Evolutionary conservation across 768 basidiomycete species (phyloP), one percentile per base, ranked within the genome.

Genomic region (Cyclocybe cylindracea): DNA sequence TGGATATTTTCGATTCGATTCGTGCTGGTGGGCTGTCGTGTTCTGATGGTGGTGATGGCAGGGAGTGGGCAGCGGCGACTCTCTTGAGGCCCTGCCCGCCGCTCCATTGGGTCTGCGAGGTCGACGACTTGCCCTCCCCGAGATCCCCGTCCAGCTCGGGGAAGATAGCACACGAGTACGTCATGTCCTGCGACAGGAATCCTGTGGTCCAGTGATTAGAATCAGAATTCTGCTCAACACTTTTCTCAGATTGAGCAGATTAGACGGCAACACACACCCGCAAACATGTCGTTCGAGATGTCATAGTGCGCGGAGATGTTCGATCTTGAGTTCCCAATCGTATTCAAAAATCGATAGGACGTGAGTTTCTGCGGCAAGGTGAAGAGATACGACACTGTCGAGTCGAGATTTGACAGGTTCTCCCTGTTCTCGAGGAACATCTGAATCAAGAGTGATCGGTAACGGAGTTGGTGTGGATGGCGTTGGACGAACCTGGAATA

Each of bases 291-390:
- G 62, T 91, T 90, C 4, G 84, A 85, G 44, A 89, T 84, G 62
- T 91, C 89, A 64, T 91, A 89, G 65, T 89, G 87, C 4, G 87
- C 85, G 34, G 82, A 83, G 55, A 89, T 86, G 61, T 89, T 89
- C 11, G 77, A 80, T 6, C 81, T 73, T 7, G 84, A 79, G 61
- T 86, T 87, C 44, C 78, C 72, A 39, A 89, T 76, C 5, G 84
- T 82, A 62, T 86, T 86, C 45, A 84, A 70, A 59, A 89, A 85
- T 14, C 82, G 78, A 43, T 79, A 81, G 24, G 80, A 80, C 5
- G 82, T 80, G 19, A 84, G 59, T 53, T 75, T 77, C 48, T 82
- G 76, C 6, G 82, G 77, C 32, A 83, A 57, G 1, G 76, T 76
- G 62, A 84, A 79, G 13, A 87, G 66, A 37, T 73, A 78, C 1